These are phyloP conservation scores for Chlamydomonas asymmetrica DNA, from an alignment of 139 green algal species.

Conservation along the genomic window DNA sequence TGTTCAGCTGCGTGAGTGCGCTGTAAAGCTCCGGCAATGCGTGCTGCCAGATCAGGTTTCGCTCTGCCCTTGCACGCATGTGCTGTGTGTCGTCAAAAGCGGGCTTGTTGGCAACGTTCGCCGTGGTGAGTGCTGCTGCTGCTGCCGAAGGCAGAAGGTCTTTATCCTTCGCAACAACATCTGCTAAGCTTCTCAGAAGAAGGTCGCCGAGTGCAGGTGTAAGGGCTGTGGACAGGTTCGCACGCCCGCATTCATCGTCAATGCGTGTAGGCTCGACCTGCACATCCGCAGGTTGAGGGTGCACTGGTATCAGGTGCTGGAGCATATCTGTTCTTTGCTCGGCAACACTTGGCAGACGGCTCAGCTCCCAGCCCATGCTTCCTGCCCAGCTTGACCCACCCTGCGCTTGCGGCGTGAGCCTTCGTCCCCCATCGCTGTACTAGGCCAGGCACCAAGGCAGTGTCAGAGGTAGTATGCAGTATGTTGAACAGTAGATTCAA, in stretches of 20 bases:
- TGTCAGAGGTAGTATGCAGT: too few species aligned
- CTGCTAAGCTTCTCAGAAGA: not conserved
- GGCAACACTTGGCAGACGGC: not conserved
- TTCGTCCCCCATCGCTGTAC: too few species aligned
- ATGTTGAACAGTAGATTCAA: too few species aligned
- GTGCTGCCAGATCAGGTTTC: not conserved
- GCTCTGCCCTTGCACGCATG: not conserved
- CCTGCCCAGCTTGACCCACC: not conserved
- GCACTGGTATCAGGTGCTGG: not conserved
- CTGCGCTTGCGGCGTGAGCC: too few species aligned
- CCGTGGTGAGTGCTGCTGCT: not conserved
- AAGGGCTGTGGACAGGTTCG: not conserved
- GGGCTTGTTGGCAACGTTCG: not conserved
- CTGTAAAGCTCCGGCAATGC: slow-evolving; percentile 13
- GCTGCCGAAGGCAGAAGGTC: not conserved
- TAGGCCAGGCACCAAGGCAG: too few species aligned
- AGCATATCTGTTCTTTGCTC: not conserved
- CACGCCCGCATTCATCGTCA: not conserved
- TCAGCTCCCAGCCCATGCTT: not conserved
- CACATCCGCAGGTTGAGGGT: not conserved
- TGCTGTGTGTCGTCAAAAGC: too few species aligned
- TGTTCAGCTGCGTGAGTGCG: not conserved
- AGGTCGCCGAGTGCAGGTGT: not conserved
- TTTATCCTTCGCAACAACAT: not conserved
- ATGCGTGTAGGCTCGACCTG: not conserved